Conservation (phyloP, 129 eudicot genomes). For the Helianthus tuberosus region DNA sequence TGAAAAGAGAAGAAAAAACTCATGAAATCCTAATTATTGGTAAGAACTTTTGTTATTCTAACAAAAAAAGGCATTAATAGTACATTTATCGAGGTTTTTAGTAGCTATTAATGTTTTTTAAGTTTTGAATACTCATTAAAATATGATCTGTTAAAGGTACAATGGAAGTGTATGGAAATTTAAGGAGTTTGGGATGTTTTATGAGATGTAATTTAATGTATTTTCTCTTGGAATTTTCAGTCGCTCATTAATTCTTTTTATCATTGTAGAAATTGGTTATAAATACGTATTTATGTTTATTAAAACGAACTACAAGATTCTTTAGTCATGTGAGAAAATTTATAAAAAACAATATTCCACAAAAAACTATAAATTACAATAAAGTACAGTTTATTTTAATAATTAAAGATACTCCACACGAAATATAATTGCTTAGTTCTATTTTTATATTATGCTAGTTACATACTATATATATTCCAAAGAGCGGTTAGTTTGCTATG, state of each 20-base stretch:
- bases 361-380: neutral
- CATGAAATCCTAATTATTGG: slow-evolving; percentile 22
- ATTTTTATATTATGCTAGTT: neutral
- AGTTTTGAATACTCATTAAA: slow-evolving; percentile 35
- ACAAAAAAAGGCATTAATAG: slow-evolving; percentile 23
- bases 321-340: slow-evolving; percentile 1
- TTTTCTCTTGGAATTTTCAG: slow-evolving; percentile 19
- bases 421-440: neutral
- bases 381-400: neutral
- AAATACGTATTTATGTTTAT: neutral
- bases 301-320: slow-evolving; percentile 9
- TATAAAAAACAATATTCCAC: slow-evolving; percentile 5
- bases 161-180: slow-evolving; percentile 29
- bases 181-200: slow-evolving; percentile 31
- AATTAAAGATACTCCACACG: neutral
- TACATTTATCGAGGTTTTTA: slow-evolving; percentile 37
- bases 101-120: slow-evolving; percentile 26
- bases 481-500: neutral
- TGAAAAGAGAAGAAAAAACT: slow-evolving; percentile 21
- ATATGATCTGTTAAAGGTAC: slow-evolving; percentile 29
- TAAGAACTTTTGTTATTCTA: slow-evolving; percentile 13
- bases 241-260: slow-evolving; percentile 12
- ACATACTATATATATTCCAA: neutral
- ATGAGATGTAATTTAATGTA: slow-evolving; percentile 35
- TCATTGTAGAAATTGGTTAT: neutral